Base-by-base conservation (phyloP, 2,329 filamentous ascomycete species). In the Colletotrichum orchidophilum region DNA sequence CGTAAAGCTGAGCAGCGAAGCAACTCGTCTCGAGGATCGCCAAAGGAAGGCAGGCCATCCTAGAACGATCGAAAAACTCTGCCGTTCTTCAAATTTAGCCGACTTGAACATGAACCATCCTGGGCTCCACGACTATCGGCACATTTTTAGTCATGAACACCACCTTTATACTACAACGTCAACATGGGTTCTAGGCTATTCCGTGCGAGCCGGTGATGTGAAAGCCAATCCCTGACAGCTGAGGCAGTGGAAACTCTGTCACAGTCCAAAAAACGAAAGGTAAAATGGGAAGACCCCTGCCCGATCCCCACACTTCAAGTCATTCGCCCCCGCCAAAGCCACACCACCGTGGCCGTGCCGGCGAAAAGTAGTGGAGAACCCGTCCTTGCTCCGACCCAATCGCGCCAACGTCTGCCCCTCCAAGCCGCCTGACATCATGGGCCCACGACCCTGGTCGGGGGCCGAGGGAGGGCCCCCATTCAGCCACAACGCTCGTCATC, bases 401-500 rank as follows among this genome's bases (percentile, higher is more conserved):
- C 58, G 59, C 26, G 33, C 9, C 46, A 31, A n/a, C 15, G 26
- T 1, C 3, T 71, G n/a, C 27, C 69, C 58, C 46, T 54, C 58
- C 58, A 69, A 60, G 59, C 39, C 18, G 33, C 35, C 59, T 69
- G 69, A 71, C 69, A 69, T 71, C 69, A 71, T 71, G 15, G 59
- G n/a, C 61, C 55, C 62, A 61, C 21, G 35, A 55, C 13, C 55
- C 24, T 35, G 18, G 12, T 29, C 27, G 35, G 26, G n/a, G 49
- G n/a, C 26, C n/a, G n/a, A 27, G 31, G 26, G 35, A 27, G 50
- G 39, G 29, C 39, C 26, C 31, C 54, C 65, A 42, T 58, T 72
- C 70, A 72, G 70, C 70, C 66, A 72, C 70, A 70, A 52, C 49
- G 49, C 39, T 65, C 66, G 66, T 72, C 70, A 70, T 70, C 70